phyloP scores from a whole-genome alignment of 192 early-diverging fungal species.

The Podila clonocystis region DNA sequence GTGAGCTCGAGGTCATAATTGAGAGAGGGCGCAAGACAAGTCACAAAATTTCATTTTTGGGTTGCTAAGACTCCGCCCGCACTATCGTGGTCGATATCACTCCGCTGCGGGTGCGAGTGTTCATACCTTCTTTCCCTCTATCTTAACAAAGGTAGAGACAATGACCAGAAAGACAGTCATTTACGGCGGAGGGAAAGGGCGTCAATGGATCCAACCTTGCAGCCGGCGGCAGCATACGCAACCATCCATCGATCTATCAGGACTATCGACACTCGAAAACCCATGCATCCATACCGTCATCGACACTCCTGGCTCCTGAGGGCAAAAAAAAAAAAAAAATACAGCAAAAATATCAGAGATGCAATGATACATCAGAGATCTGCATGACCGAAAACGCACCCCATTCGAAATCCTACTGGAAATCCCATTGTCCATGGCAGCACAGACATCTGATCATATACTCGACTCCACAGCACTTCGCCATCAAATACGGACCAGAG shows the following conservation, averaged over 20 bases:
- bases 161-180: not conserved
- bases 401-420: not conserved
- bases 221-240: not conserved
- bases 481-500: not conserved
- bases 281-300: slow-evolving; percentile 7
- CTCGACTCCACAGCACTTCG: not conserved
- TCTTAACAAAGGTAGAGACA: not conserved
- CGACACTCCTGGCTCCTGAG: not conserved
- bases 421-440: not conserved
- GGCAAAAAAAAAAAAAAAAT: too few relatives aligned
- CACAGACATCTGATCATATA: slow-evolving; percentile 32
- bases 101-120: not conserved
- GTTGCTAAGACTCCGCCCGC: too few relatives aligned
- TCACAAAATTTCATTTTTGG: too few relatives aligned
- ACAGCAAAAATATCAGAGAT: not conserved
- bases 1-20: too few relatives aligned
- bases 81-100: not conserved
- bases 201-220: not conserved
- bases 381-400: not conserved
- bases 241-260: slow-evolving; percentile 11
- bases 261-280: not conserved
- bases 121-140: slow-evolving; percentile 3
- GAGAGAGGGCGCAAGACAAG: too few relatives aligned
- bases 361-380: not conserved
- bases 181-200: too few relatives aligned